Evolutionary conservation across 2,329 filamentous ascomycete species (phyloP).

Genomic region (Niveomyces coronatus): DNA sequence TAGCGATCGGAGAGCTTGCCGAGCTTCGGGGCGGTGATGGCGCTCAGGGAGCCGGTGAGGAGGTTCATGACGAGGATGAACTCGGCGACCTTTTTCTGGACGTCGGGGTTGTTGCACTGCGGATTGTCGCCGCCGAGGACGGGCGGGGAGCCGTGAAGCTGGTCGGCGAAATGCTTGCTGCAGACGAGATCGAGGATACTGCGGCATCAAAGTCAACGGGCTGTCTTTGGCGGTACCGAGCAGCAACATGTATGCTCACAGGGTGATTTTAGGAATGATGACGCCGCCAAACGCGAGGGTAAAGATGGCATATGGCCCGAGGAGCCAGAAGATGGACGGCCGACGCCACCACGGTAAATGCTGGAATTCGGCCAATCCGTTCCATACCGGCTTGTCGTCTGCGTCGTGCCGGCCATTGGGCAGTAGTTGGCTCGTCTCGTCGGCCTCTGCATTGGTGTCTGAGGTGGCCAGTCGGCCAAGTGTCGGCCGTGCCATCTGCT

Average conservation of each 20-base stretch:
- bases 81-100: constrained; percentile 65
- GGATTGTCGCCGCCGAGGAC: constrained; percentile 59
- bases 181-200: constrained; percentile 75
- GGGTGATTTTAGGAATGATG: constrained; percentile 76
- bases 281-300: constrained; percentile 79
- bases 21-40: constrained; percentile 70
- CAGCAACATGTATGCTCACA: no score
- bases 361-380: constrained; percentile 46
- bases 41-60: constrained; percentile 65
- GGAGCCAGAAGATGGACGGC: constrained; percentile 69
- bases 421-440: constrained; percentile 31
- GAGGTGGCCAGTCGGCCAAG: constrained; percentile 9
- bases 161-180: constrained; percentile 68
- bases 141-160: constrained; percentile 49
- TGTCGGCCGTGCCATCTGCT: background rate
- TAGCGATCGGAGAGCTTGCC: constrained; percentile 80
- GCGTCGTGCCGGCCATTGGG: constrained; percentile 12
- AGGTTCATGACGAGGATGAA: constrained; percentile 72
- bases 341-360: constrained; percentile 50
- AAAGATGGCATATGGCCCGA: constrained; percentile 71
- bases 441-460: constrained; percentile 10
- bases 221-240: background rate
- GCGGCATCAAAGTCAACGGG: constrained; percentile 4
- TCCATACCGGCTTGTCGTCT: constrained; percentile 27
- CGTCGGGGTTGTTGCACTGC: constrained; percentile 69